Percentiles rank a stretch among this genome's conserved stretches.
Evolutionary conservation across 495 filamentous ascomycete species (phyloP).

Genomic region (Xylaria venustula): DNA sequence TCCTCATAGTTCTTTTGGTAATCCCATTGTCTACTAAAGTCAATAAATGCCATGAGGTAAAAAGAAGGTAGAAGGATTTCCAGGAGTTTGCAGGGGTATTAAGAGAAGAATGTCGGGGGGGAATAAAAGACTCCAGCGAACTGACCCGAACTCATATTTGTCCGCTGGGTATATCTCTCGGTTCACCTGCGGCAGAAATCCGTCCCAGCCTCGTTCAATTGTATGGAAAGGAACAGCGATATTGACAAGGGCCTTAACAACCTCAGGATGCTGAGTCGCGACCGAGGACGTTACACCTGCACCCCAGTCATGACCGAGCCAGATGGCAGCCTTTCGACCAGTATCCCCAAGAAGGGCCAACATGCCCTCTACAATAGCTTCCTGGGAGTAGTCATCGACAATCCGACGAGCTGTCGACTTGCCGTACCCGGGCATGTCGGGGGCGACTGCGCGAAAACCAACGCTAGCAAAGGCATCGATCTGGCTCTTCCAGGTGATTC

Average conservation of each 20-base stretch:
- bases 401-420: constrained; percentile 6
- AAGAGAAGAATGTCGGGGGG: too few species aligned
- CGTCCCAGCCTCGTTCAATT: constrained; percentile 6
- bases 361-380: constrained; percentile 15
- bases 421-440: constrained; percentile 14
- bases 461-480: background rate
- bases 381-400: constrained; percentile 6
- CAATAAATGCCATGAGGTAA: too few species aligned
- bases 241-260: constrained; percentile 8
- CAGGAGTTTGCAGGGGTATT: too few species aligned
- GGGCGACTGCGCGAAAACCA: constrained; percentile 9
- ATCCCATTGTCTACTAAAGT: too few species aligned
- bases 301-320: constrained; percentile 17
- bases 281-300: constrained; percentile 6
- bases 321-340: constrained; percentile 11
- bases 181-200: background rate
- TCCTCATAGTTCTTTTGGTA: constrained; percentile 12
- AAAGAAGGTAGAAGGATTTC: too few species aligned
- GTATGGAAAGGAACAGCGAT: constrained; percentile 8
- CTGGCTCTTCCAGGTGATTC: constrained; percentile 6
- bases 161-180: constrained; percentile 8
- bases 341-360: constrained; percentile 7
- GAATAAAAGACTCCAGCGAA: too few species aligned
- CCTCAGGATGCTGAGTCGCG: constrained; percentile 13
- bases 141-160: constrained; percentile 6